Conservation (phyloP, 257 asterid genomes). For the Solanum pinnatisectum region DNA sequence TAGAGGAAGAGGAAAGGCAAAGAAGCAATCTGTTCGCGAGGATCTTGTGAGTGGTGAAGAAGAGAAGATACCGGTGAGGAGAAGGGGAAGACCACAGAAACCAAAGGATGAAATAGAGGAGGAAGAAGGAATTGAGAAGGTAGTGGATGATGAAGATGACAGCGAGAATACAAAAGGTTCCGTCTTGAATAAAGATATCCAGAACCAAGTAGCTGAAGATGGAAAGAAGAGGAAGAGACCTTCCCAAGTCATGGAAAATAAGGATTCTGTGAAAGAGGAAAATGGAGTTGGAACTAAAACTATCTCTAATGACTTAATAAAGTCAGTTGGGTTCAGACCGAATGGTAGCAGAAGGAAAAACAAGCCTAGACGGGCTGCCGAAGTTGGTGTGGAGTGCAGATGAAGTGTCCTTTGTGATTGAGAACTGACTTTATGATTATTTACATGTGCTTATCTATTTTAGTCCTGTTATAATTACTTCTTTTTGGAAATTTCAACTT, state of each 20-base stretch:
- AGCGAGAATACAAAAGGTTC: slow-evolving; percentile 27
- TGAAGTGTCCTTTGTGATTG: slow-evolving; percentile 12
- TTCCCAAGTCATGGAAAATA: slow-evolving; percentile 35
- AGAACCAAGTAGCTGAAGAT: slow-evolving; percentile 34
- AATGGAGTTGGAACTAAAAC: slow-evolving; percentile 28
- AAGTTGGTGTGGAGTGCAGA: slow-evolving; percentile 82
- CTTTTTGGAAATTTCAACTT: slow-evolving; percentile 1
- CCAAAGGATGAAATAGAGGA: slow-evolving; percentile 39
- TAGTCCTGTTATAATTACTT: neutral
- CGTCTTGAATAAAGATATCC: slow-evolving; percentile 21
- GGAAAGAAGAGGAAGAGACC: slow-evolving; percentile 62
- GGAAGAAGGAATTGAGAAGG: slow-evolving; percentile 44
- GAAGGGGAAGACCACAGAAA: slow-evolving; percentile 80
- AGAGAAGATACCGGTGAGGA: slow-evolving; percentile 49
- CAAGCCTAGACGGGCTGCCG: slow-evolving; percentile 91
- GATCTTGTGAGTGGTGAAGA: slow-evolving; percentile 62
- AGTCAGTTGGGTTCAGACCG: slow-evolving; percentile 56
- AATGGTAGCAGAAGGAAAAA: slow-evolving; percentile 74
- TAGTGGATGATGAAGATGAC: slow-evolving; percentile 36
- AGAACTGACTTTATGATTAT: neutral
- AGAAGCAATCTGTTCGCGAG: slow-evolving; percentile 46
- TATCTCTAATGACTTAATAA: slow-evolving; percentile 27
- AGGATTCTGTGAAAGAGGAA: slow-evolving; percentile 42
- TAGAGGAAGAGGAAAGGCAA: slow-evolving; percentile 73
- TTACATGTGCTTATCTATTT: neutral